Conservation (phyloP, 2,329 filamentous ascomycete genomes). For the Phaeosphaeria sp. region DNA sequence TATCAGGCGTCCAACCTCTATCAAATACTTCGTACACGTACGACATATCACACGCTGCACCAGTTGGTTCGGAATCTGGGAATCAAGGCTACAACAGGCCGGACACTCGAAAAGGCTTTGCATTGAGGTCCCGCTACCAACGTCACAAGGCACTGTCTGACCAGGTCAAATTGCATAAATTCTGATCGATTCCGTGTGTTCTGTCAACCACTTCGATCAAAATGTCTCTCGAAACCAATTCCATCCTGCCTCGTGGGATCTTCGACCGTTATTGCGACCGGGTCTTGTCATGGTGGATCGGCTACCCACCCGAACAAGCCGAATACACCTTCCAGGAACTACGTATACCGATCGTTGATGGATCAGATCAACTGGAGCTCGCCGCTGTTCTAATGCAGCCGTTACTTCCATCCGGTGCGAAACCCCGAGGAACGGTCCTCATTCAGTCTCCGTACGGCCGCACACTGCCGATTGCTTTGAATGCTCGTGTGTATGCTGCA, state of each 20-base stretch:
- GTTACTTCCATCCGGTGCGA: not conserved
- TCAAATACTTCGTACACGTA: not conserved
- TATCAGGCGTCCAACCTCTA: not conserved
- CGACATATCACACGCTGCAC: not conserved
- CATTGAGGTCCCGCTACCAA: not conserved
- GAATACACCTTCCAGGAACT: not conserved
- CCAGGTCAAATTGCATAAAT: not conserved
- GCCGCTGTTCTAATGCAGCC: not conserved
- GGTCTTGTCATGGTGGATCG: not conserved
- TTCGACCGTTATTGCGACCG: not conserved
- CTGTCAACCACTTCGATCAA: not conserved
- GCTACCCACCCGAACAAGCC: not conserved
- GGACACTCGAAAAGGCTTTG: no score
- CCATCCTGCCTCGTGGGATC: not conserved
- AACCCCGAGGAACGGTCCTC: not conserved
- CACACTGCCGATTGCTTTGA: not conserved
- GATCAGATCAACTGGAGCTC: not conserved
- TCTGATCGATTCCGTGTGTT: not conserved
- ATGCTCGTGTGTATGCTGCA: constrained; percentile 5
- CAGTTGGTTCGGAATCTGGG: not conserved
- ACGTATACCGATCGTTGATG: not conserved
- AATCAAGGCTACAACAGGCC: not conserved
- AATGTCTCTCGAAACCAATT: not conserved
- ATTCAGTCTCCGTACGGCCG: not conserved
- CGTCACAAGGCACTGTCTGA: not conserved